Evolutionary conservation across 2,329 filamentous ascomycete species (phyloP), one percentile per base, ranked within the genome.

Genomic region (Pestalotiopsis sp.): DNA sequence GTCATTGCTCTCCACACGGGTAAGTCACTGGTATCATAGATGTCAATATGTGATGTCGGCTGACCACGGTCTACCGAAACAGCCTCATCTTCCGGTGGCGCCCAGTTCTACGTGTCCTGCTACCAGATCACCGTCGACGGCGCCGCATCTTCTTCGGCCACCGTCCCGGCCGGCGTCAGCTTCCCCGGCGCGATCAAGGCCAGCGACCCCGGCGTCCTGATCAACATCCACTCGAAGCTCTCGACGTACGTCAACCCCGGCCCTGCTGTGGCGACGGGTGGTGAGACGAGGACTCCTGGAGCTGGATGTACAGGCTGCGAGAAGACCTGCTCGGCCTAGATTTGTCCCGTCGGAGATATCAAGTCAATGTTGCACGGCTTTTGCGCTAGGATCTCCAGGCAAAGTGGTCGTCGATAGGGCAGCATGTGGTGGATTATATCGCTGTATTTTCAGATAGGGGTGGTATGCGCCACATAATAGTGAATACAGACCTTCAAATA

Each of bases 1-100:
- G 79, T 79, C 7, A 79, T 84, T 52, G 83, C 82, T n/a, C 75
- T 85, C 13, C 83, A 85, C 70, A 56, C 49, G 11, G 45, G 45
- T 52, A 13, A 60, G 57, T 4, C 7, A 3, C 6, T 4, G 20
- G 31, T 36, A 36, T 36, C 2, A 9, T 9, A 0, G 1, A 9
- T 36, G 31, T 36, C 7, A 2, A 36, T 36, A 9, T 36, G 31
- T 9, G 31, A 36, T 1, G 31, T 9, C 7, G 31, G 31, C 57
- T 27, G 57, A 60, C 25, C 74, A 78, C 20, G 45, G 9, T 3
- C 20, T 23, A 13, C 11, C 7, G 3, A 6, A n/a, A 52, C 17
- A 3, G 82, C 82, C 1, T 71, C 66, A 3, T 71, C 72, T 20
- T 23, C 64, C 25, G 77, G 73, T 31, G 69, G 70, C n/a, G 76